Evolutionary conservation across 2,329 filamentous ascomycete species (phyloP), one percentile per base, ranked within the genome.

Genomic region (Xylaria sp.): DNA sequence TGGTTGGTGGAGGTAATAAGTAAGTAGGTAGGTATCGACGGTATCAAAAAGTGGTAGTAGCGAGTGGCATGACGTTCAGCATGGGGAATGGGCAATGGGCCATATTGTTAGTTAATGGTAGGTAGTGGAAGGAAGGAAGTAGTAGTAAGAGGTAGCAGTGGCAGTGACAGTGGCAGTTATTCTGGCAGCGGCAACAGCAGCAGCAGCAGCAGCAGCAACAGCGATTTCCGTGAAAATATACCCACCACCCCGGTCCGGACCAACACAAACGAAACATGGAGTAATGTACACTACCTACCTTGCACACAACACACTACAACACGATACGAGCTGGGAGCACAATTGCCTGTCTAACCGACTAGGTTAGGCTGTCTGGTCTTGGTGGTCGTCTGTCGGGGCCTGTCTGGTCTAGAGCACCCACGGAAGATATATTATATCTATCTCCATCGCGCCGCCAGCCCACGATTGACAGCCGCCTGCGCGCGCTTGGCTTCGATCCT

Each of bases 401-500:
- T 10, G 34, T 37, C 34, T 54, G 50, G 50, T 54, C 50, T 32
- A 54, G 50, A 54, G 50, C 50, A 5, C 20, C 50, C 15, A 12
- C 63, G 18, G 15, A 50, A 46, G 63, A 63, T 74, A 75, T 76
- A 76, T 76, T 74, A 75, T 76, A 76, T 76, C 67, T 46, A 46
- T n/a, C 15, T 18, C 41, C 7, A 37, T 37, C 34, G 10, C 34
- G 34, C 34, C 34, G 34, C 41, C 41, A 46, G 74, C 71, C 74
- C 72, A 73, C 70, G 58, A 37, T 10, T 67, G 51, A 71, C 72
- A 73, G 70, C 74, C 73, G 70, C 72, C 65, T 68, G 68, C 69
- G 74, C 75, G 74, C 72, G 72, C 74, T 68, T 72, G 68, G 54
- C 59, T 34, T 66, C 59, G 64, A 76, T 74, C 69, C 72, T 69